These are phyloP conservation scores for Aspergillus neotritici DNA, from an alignment of 2,329 filamentous ascomycete species.

Conservation along the genomic window DNA sequence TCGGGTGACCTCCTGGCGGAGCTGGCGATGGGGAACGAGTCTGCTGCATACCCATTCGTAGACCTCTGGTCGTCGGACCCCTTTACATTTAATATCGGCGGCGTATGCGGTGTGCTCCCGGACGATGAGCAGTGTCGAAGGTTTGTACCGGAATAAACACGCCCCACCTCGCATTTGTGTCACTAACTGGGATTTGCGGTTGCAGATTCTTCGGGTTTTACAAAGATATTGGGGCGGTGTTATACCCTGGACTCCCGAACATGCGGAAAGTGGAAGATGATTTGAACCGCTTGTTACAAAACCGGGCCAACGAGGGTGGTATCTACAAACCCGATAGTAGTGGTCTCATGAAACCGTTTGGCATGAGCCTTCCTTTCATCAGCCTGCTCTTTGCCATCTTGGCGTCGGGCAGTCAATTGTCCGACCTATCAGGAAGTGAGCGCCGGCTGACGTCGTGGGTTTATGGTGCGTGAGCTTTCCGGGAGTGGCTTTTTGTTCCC, in stretches of 20 bases:
- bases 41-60: conserved; percentile 56
- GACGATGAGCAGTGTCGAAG: conserved; percentile 47
- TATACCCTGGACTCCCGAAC: conserved; percentile 54
- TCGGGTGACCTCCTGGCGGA: conserved; percentile 55
- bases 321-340: conserved; percentile 41
- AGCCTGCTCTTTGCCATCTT: conserved; percentile 57
- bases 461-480: conserved; percentile 44
- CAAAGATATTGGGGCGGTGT: conserved; percentile 50
- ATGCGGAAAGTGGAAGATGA: conserved; percentile 47
- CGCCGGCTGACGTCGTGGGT: conserved; percentile 59
- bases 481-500: neutral
- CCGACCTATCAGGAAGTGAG: conserved; percentile 51
- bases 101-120: conserved; percentile 52
- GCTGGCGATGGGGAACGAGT: conserved; percentile 56
- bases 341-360: conserved; percentile 51
- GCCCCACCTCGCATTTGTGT: neutral
- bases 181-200: conserved; percentile 4
- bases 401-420: conserved; percentile 57
- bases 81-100: conserved; percentile 49
- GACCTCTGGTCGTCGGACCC: conserved; percentile 59
- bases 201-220: conserved; percentile 49
- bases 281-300: conserved; percentile 47
- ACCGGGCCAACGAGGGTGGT: conserved; percentile 40
- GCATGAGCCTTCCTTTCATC: conserved; percentile 54
- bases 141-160: conserved; percentile 13